These are phyloP conservation scores for Trypanosoma mega DNA, from an alignment of 208 protist species.

Conservation along the genomic window DNA sequence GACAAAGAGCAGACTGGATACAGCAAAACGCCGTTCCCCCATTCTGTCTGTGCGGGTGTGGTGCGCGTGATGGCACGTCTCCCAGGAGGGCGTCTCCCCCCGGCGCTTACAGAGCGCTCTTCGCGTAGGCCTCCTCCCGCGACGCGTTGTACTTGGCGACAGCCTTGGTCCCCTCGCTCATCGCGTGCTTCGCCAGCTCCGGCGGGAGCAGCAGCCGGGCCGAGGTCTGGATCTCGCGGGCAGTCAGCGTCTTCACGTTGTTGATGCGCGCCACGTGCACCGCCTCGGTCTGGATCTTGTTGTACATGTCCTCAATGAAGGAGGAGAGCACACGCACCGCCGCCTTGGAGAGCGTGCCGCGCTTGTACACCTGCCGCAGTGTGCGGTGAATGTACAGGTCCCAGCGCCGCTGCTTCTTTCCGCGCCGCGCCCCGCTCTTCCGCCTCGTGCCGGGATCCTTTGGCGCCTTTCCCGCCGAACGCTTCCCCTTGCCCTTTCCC, in stretches of 20 bases:
- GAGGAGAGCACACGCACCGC: slow-evolving; percentile 98
- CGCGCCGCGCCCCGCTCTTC: slow-evolving; percentile 37
- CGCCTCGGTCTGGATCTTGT: slow-evolving; percentile 96
- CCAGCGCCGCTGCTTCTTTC: slow-evolving; percentile 89
- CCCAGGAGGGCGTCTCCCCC: not conserved
- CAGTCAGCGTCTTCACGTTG: slow-evolving; percentile 96
- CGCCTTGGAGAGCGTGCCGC: slow-evolving; percentile 95
- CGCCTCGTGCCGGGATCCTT: slow-evolving; percentile 65
- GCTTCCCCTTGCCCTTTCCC: slow-evolving; percentile 97
- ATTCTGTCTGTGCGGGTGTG: too few species aligned
- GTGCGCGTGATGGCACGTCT: not conserved
- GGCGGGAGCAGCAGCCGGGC: slow-evolving; percentile 97
- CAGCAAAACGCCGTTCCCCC: not conserved
- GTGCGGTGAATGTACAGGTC: slow-evolving; percentile 94
- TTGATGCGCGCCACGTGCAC: slow-evolving; percentile 96
- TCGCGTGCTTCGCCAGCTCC: slow-evolving; percentile 98
- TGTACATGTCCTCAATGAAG: slow-evolving; percentile 99
- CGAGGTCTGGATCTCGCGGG: slow-evolving; percentile 97
- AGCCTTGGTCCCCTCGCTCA: slow-evolving; percentile 99
- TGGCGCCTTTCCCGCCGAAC: slow-evolving; percentile 94
- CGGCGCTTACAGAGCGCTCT: slow-evolving; percentile 15
- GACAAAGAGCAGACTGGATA: too few species aligned
- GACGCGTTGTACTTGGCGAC: slow-evolving; percentile 95
- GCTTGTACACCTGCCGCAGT: slow-evolving; percentile 97
- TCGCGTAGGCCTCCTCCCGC: slow-evolving; percentile 71